phyloP scores from a whole-genome alignment of 2,329 filamentous ascomycete genomes.

The Aspergillus amoenus region DNA sequence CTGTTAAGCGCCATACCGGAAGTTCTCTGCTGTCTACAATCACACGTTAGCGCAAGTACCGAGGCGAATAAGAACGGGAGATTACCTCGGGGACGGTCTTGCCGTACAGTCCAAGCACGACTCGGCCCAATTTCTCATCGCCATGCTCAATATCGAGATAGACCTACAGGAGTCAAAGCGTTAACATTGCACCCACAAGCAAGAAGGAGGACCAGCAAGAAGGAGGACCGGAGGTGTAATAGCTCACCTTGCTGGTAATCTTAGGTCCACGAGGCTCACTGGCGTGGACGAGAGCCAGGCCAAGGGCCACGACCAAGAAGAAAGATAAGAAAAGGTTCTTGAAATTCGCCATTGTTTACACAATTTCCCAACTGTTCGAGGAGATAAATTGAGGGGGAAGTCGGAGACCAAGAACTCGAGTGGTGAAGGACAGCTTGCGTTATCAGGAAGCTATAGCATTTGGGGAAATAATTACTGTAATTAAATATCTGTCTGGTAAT shows the following conservation, averaged over 20 bases:
- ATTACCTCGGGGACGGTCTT: conserved; percentile 65
- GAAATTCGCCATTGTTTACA: conserved; percentile 33
- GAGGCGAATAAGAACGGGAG: neutral
- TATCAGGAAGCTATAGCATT: conserved; percentile 25
- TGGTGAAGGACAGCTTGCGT: conserved; percentile 38
- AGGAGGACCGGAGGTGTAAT: neutral
- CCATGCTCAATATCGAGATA: conserved; percentile 67
- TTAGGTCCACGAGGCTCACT: conserved; percentile 70
- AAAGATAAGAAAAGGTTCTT: conserved; percentile 56
- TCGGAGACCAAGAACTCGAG: conserved; percentile 12
- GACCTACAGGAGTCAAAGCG: conserved; percentile 43
- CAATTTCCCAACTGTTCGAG: conserved; percentile 11
- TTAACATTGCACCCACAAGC: conserved; percentile 12
- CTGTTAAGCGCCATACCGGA: conserved; percentile 46
- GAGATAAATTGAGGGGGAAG: conserved; percentile 20
- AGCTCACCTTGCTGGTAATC: conserved; percentile 81
- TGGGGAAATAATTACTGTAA: conserved; percentile 7
- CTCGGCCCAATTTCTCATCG: conserved; percentile 59
- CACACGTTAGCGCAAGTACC: neutral
- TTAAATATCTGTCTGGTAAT: conserved; percentile 3
- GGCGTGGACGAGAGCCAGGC: conserved; percentile 70
- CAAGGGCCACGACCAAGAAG: conserved; percentile 70
- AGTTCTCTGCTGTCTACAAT: conserved; percentile 63
- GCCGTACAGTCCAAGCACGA: conserved; percentile 66
- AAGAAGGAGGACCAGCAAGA: neutral